Evolutionary conservation across 495 filamentous ascomycete genomes (phyloP).

Genomic region (Choiromyces venosus): DNA sequence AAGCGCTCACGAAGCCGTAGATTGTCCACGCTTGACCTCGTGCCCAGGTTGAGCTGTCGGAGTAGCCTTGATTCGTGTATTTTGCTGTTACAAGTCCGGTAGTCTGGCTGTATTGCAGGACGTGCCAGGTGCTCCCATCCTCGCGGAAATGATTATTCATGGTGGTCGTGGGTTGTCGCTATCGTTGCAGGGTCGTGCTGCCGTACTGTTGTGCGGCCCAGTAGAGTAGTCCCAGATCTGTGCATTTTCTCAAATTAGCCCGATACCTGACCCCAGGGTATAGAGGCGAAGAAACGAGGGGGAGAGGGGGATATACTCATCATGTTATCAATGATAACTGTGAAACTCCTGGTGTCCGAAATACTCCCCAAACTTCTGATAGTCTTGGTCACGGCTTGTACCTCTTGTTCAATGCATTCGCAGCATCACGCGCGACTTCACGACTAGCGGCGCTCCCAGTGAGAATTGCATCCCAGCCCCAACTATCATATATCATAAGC

Average conservation of each 20-base stretch:
- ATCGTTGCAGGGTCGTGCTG: slow-evolving; percentile 37
- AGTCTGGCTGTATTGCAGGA: slow-evolving; percentile 45
- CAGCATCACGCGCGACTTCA: slow-evolving; percentile 43
- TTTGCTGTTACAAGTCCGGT: slow-evolving; percentile 42
- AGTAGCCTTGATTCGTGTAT: slow-evolving; percentile 47
- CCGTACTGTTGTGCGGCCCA: slow-evolving; percentile 44
- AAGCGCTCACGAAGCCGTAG: slow-evolving; percentile 48
- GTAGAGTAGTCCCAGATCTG: slow-evolving; percentile 47
- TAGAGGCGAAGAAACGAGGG: no score
- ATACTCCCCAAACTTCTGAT: slow-evolving; percentile 46
- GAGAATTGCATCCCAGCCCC: slow-evolving; percentile 45
- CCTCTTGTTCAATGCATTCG: slow-evolving; percentile 43
- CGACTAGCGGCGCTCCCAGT: slow-evolving; percentile 41
- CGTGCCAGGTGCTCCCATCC: slow-evolving; percentile 45
- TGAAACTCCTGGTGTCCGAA: slow-evolving; percentile 44
- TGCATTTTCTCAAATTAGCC: slow-evolving; percentile 20
- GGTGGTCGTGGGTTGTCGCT: slow-evolving; percentile 43
- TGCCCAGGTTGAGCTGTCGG: slow-evolving; percentile 46
- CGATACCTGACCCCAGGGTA: neutral
- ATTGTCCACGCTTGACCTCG: slow-evolving; percentile 50
- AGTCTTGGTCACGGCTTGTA: slow-evolving; percentile 43
- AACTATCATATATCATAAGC: slow-evolving; percentile 47
- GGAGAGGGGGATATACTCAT: slow-evolving; percentile 37
- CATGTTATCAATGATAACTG: slow-evolving; percentile 52
- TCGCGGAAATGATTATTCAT: slow-evolving; percentile 40